A percentile compares a stretch with the other conserved stretches of the same genome.
Evolutionary conservation across 768 basidiomycete species (phyloP).

Genomic region (Lepiota venenata): DNA sequence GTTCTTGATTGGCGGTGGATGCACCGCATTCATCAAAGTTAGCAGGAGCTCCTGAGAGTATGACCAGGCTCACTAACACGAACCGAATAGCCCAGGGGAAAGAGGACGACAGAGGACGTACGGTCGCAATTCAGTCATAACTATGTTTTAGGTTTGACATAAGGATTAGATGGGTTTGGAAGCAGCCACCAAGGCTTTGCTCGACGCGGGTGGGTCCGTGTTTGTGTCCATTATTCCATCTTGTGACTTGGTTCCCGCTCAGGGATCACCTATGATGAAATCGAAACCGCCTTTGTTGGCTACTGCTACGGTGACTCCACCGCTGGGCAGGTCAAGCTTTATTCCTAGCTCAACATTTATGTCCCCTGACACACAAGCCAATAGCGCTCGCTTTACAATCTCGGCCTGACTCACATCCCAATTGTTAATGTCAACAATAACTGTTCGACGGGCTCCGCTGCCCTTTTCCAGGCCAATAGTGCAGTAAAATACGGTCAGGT

Average conservation of each 20-base stretch:
- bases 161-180: conserved; percentile 74
- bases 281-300: conserved; percentile 74
- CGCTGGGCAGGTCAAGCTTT: conserved; percentile 53
- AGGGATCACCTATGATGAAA: conserved; percentile 81
- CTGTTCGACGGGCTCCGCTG: conserved; percentile 79
- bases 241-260: not conserved
- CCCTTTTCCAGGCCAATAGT: conserved; percentile 71
- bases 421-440: conserved; percentile 89
- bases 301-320: conserved; percentile 83
- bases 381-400: conserved; percentile 75
- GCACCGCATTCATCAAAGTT: conserved; percentile 79
- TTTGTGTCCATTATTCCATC: not conserved
- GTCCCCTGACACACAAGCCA: not conserved
- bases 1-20: conserved; percentile 72
- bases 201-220: conserved; percentile 66
- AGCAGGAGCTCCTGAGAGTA: conserved; percentile 10
- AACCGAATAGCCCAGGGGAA: conserved; percentile 53
- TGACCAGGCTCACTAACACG: conserved; percentile 10
- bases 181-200: conserved; percentile 81
- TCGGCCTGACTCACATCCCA: conserved; percentile 81
- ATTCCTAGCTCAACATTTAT: not conserved
- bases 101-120: conserved; percentile 70
- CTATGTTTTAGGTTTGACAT: not conserved
- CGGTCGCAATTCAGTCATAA: conserved; percentile 16
- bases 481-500: conserved; percentile 66